These are phyloP conservation scores for Lophium mytilinum DNA, from an alignment of 495 filamentous ascomycete genomes.

Conservation along the genomic window DNA sequence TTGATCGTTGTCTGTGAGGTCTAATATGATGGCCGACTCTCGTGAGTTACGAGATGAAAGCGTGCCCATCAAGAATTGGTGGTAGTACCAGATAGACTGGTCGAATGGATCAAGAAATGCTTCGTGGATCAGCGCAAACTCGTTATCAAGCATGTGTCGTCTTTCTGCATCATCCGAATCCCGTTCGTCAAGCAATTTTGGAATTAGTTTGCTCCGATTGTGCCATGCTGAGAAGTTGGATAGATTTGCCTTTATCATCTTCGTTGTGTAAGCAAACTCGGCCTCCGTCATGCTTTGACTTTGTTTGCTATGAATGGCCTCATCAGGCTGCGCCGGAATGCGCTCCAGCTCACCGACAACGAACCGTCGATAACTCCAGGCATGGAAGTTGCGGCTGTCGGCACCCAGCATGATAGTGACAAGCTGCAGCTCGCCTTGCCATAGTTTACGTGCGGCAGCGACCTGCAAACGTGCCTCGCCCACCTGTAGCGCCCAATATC, in stretches of 20 bases:
- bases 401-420: slow-evolving; percentile 76
- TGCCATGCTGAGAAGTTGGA: slow-evolving; percentile 99
- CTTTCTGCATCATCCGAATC: slow-evolving; percentile 53
- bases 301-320: slow-evolving; percentile 29
- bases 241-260: slow-evolving; percentile 72
- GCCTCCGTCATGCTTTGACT: slow-evolving; percentile 55
- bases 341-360: slow-evolving; percentile 65
- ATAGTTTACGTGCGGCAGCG: slow-evolving; percentile 51
- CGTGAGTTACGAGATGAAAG: slow-evolving; percentile 33
- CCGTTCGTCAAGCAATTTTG: slow-evolving; percentile 61
- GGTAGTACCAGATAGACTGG: slow-evolving; percentile 94
- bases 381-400: slow-evolving; percentile 92
- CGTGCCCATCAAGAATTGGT: slow-evolving; percentile 67
- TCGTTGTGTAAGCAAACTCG: slow-evolving; percentile 84
- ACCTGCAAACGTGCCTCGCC: slow-evolving; percentile 53
- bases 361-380: slow-evolving; percentile 83
- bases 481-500: slow-evolving; percentile 75
- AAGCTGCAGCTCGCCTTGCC: slow-evolving; percentile 74
- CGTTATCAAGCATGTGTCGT: slow-evolving; percentile 62
- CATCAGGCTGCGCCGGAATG: slow-evolving; percentile 1
- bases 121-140: slow-evolving; percentile 64
- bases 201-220: slow-evolving; percentile 73
- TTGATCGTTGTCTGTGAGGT: slow-evolving; percentile 37
- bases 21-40: slow-evolving; percentile 51
- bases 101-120: slow-evolving; percentile 82